Percentiles rank a stretch among this genome's conserved stretches.
Conservation (phyloP, 2,329 filamentous ascomycete genomes). For the Ophiostoma ips region DNA sequence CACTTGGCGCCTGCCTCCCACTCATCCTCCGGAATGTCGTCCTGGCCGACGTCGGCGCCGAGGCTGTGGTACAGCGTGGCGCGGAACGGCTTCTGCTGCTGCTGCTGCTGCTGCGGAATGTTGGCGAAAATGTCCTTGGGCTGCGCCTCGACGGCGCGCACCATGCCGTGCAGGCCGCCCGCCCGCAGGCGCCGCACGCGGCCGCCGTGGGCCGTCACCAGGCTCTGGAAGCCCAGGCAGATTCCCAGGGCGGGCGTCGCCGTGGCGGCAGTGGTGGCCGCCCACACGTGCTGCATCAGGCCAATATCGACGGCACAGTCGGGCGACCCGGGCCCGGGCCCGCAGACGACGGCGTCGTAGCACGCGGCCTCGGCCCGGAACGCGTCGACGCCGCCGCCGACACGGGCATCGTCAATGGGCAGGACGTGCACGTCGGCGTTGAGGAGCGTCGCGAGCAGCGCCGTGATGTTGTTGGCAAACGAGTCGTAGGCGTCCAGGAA, state of each 20-base stretch:
- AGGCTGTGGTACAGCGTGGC: conserved; percentile 68
- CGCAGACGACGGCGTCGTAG: conserved; percentile 78
- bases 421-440: conserved; percentile 55
- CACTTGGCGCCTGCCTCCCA: conserved; percentile 31
- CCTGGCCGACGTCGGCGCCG: conserved; percentile 40
- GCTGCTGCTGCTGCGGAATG: too few species aligned
- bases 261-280: conserved; percentile 11
- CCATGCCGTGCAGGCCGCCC: conserved; percentile 69
- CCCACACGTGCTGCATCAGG: conserved; percentile 66
- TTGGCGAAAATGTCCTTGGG: conserved; percentile 52
- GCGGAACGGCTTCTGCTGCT: conserved; percentile 39
- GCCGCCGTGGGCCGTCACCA: conserved; percentile 52
- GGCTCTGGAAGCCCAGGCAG: conserved; percentile 77
- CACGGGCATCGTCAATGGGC: conserved; percentile 50
- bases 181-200: conserved; percentile 45
- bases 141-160: conserved; percentile 31
- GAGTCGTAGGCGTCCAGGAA: conserved; percentile 96
- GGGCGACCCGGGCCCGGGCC: conserved; percentile 80
- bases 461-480: conserved; percentile 89
- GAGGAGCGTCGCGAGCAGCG: conserved; percentile 59
- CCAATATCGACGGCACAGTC: conserved; percentile 62
- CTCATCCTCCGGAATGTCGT: conserved; percentile 20
- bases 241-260: conserved; percentile 63
- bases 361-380: conserved; percentile 37
- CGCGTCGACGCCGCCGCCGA: conserved; percentile 23